A percentile compares a stretch with the other conserved stretches of the same genome.
phyloP scores from a whole-genome alignment of 1,284 basidiomycete species.

The Rhodofomes roseus region DNA sequence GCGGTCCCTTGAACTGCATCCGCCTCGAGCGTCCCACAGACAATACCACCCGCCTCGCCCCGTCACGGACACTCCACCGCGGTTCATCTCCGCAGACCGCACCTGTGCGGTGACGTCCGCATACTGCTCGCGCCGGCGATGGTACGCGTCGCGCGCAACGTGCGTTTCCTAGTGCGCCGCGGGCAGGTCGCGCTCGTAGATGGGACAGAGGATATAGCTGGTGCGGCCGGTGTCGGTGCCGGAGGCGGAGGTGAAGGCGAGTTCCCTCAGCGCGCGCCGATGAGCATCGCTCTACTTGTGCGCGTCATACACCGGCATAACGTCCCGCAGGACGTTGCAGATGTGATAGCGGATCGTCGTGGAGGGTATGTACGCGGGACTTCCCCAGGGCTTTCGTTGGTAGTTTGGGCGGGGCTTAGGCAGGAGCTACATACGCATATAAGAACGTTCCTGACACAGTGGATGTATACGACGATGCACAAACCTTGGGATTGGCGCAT shows the following conservation, averaged over 20 bases:
- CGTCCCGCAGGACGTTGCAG: neutral
- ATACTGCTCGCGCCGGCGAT: neutral
- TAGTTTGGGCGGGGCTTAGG: too few relatives aligned
- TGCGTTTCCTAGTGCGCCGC: slow-evolving; percentile 11
- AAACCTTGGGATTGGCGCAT: too few relatives aligned
- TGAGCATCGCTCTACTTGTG: neutral
- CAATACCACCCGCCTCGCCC: slow-evolving; percentile 17
- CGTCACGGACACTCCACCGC: slow-evolving; percentile 11
- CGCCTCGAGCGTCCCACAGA: slow-evolving; percentile 30
- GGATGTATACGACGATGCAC: too few relatives aligned
- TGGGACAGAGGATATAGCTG: slow-evolving; percentile 10
- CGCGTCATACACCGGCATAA: neutral
- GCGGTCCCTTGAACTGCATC: slow-evolving; percentile 24
- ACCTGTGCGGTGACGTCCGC: slow-evolving; percentile 5
- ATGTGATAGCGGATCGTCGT: neutral
- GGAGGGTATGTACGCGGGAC: neutral
- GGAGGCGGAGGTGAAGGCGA: neutral
- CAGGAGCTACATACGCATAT: too few relatives aligned
- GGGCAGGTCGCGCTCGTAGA: slow-evolving; percentile 10
- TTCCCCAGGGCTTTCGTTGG: neutral
- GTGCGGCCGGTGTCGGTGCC: too few relatives aligned
- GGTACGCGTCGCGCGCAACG: slow-evolving; percentile 6
- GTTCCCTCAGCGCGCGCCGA: neutral
- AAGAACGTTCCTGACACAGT: too few relatives aligned
- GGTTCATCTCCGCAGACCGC: slow-evolving; percentile 10